Evolutionary conservation across 768 basidiomycete genomes (phyloP).

Genomic region (Suillus fuscotomentosus): DNA sequence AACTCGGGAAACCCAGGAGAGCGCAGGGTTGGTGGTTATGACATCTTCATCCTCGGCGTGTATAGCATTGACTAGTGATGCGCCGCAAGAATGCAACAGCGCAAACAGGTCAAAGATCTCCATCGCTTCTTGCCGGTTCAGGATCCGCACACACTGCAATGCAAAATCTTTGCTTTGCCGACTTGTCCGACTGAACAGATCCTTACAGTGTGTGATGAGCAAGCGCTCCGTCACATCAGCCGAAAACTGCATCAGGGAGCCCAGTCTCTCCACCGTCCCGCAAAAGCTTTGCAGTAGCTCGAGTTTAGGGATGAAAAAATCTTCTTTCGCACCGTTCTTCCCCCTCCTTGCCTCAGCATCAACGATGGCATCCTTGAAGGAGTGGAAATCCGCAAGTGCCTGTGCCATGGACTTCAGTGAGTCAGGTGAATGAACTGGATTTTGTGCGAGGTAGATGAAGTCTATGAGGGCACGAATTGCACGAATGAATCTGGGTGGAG

Average conservation of each 20-base stretch:
- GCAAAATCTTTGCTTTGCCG: slow-evolving; percentile 31
- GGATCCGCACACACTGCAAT: slow-evolving; percentile 29
- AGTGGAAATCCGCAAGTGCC: not conserved
- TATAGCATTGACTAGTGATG: not conserved
- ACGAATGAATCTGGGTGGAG: slow-evolving; percentile 25
- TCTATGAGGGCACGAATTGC: slow-evolving; percentile 35
- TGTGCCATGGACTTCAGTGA: not conserved
- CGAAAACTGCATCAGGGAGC: slow-evolving; percentile 33
- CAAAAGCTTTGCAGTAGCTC: slow-evolving; percentile 31
- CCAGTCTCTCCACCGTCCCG: slow-evolving; percentile 20
- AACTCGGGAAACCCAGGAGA: not conserved
- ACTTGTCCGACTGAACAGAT: slow-evolving; percentile 21
- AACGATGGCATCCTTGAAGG: not conserved
- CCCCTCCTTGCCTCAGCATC: not conserved
- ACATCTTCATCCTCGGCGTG: too few relatives aligned
- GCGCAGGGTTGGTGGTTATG: not conserved
- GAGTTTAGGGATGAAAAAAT: slow-evolving; percentile 39
- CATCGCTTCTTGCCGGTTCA: slow-evolving; percentile 31
- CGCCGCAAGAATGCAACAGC: not conserved
- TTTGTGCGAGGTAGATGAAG: slow-evolving; percentile 36
- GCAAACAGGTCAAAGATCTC: slow-evolving; percentile 21
- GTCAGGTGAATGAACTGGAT: slow-evolving; percentile 17
- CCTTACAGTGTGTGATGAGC: slow-evolving; percentile 32
- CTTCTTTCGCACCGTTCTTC: slow-evolving; percentile 19
- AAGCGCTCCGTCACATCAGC: slow-evolving; percentile 33